Conservation (phyloP, 352 stramenopile species). For the Phytophthora quininea region DNA sequence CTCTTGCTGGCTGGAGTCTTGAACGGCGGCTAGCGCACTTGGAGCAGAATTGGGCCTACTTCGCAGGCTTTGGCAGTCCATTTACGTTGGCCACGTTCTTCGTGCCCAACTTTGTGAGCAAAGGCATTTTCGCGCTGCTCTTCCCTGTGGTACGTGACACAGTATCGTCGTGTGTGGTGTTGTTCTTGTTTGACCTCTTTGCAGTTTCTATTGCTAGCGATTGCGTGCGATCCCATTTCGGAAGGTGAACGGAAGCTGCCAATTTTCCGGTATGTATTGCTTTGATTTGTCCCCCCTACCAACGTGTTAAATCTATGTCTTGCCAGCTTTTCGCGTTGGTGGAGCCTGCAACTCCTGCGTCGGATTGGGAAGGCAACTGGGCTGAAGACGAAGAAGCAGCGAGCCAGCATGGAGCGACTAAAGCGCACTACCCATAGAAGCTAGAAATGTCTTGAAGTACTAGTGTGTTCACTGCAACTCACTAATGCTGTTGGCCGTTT, state of each 20-base stretch:
- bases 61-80: conserved; percentile 85
- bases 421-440: conserved; percentile 22
- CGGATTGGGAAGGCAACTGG: conserved; percentile 81
- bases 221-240: conserved; percentile 74
- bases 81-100: conserved; percentile 91
- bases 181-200: neutral
- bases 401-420: conserved; percentile 34
- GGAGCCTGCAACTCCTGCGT: conserved; percentile 81
- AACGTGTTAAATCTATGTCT: neutral
- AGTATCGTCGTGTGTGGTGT: neutral
- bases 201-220: conserved; percentile 85
- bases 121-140: conserved; percentile 87
- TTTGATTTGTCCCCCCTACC: neutral
- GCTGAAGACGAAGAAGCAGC: conserved; percentile 77
- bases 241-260: conserved; percentile 68
- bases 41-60: conserved; percentile 90
- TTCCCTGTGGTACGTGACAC: conserved; percentile 74
- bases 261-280: conserved; percentile 64
- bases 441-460: conserved; percentile 11
- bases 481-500: neutral
- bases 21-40: conserved; percentile 78
- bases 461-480: neutral
- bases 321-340: conserved; percentile 78
- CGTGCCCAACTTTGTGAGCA: conserved; percentile 90
- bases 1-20: conserved; percentile 84